A percentile compares a stretch with the other conserved stretches of the same genome.
Conservation (phyloP, 2,329 filamentous ascomycete genomes). For the Rhinocladiella mackenziei region DNA sequence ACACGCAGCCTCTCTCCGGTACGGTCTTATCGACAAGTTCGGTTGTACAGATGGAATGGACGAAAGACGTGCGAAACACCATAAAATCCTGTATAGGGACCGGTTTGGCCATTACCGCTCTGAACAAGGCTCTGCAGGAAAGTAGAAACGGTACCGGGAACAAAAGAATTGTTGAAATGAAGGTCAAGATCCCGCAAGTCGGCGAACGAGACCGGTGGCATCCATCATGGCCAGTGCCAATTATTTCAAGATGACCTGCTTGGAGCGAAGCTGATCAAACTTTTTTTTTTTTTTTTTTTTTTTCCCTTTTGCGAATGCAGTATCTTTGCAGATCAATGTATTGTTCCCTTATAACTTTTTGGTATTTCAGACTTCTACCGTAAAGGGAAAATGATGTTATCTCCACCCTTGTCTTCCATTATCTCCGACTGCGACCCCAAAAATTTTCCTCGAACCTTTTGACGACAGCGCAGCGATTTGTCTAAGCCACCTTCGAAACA, state of each 20-base stretch:
- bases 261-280: too few relatives aligned
- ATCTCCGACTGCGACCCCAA: too few relatives aligned
- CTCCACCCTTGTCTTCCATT: too few relatives aligned
- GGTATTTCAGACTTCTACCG: too few relatives aligned
- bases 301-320: too few relatives aligned
- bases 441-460: too few relatives aligned
- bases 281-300: too few relatives aligned
- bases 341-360: too few relatives aligned
- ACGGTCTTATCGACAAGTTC: conserved; percentile 28
- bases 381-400: too few relatives aligned
- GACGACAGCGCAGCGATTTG: too few relatives aligned
- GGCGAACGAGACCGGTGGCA: conserved; percentile 43
- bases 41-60: conserved; percentile 60
- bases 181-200: conserved; percentile 20
- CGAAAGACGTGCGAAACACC: conserved; percentile 55
- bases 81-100: conserved; percentile 68
- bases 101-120: conserved; percentile 58
- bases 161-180: conserved; percentile 12
- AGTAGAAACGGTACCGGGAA: too few relatives aligned
- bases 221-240: conserved; percentile 45
- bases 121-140: conserved; percentile 54
- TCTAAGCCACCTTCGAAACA: background rate
- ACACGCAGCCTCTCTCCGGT: conserved; percentile 28
- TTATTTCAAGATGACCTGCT: conserved; percentile 33
- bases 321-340: too few relatives aligned